These are phyloP conservation scores for Cerrena zonata DNA, from an alignment of 1,284 basidiomycete species.

Conservation along the genomic window DNA sequence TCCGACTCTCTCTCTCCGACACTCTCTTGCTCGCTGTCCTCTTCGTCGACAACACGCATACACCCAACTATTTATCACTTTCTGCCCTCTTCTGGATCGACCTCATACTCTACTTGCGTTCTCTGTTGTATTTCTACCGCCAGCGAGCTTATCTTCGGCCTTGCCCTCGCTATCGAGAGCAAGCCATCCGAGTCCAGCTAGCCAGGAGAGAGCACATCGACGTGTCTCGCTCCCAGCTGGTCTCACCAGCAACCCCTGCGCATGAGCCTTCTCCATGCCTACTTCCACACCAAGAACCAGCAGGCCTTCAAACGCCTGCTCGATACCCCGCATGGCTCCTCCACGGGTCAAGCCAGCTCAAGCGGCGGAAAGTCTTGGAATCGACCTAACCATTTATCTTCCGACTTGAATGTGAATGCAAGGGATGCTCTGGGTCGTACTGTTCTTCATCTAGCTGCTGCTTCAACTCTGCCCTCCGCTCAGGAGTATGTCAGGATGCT, in stretches of 20 bases:
- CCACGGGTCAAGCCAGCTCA: slow-evolving; percentile 29
- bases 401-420: slow-evolving; percentile 62
- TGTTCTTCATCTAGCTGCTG: slow-evolving; percentile 79
- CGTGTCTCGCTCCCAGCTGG: slow-evolving; percentile 5
- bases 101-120: no score
- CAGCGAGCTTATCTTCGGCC: not conserved
- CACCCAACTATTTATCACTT: not conserved
- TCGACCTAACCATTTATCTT: slow-evolving; percentile 41
- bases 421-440: slow-evolving; percentile 71
- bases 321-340: slow-evolving; percentile 34
- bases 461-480: slow-evolving; percentile 52
- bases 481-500: slow-evolving; percentile 78
- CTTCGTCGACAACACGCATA: not conserved
- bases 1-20: not conserved
- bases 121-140: not conserved
- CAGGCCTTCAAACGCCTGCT: slow-evolving; percentile 80
- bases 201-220: not conserved
- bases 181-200: not conserved
- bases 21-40: not conserved
- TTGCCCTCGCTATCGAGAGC: not conserved
- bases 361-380: slow-evolving; percentile 66
- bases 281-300: slow-evolving; percentile 71
- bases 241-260: slow-evolving; percentile 27
- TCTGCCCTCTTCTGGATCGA: not conserved
- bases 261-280: slow-evolving; percentile 79